These are phyloP conservation scores for Musa itinerans DNA, from an alignment of 176 grass and related monocot species.

Conservation along the genomic window DNA sequence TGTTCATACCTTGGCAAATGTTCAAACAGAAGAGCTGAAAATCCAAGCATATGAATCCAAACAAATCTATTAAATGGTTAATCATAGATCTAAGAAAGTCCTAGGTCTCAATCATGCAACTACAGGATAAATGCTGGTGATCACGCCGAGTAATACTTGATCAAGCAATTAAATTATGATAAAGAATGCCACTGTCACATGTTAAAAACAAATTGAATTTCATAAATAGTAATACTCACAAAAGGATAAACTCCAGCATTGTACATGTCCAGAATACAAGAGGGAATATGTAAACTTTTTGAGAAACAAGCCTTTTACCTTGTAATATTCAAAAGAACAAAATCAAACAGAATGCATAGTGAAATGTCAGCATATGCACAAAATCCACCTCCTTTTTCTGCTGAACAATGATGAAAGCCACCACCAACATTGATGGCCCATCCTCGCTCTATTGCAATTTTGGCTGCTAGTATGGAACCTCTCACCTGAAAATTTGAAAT, in stretches of 20 bases:
- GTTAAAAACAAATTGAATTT: background rate
- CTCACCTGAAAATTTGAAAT: constrained; percentile 39
- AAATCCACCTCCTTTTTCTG: constrained; percentile 71
- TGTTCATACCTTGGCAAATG: too few species aligned
- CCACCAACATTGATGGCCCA: constrained; percentile 89
- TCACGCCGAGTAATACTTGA: background rate
- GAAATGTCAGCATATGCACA: constrained; percentile 73
- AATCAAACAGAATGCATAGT: constrained; percentile 62
- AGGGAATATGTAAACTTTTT: background rate
- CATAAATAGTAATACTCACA: constrained; percentile 39
- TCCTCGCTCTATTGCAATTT: constrained; percentile 76
- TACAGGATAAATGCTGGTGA: background rate
- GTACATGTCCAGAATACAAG: constrained; percentile 77
- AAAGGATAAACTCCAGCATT: constrained; percentile 93
- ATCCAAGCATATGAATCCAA: too few species aligned
- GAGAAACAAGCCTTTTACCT: constrained; percentile 24
- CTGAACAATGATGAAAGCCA: constrained; percentile 92
- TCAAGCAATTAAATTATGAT: background rate
- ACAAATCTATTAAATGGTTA: background rate
- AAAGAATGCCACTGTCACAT: background rate
- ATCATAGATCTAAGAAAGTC: background rate
- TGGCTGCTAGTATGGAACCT: constrained; percentile 69
- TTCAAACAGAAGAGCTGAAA: too few species aligned
- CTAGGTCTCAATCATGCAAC: background rate
- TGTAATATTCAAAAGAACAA: constrained; percentile 52